These are phyloP conservation scores for Dothiorella sarmentorum DNA, from an alignment of 2,329 filamentous ascomycete genomes.

Conservation along the genomic window DNA sequence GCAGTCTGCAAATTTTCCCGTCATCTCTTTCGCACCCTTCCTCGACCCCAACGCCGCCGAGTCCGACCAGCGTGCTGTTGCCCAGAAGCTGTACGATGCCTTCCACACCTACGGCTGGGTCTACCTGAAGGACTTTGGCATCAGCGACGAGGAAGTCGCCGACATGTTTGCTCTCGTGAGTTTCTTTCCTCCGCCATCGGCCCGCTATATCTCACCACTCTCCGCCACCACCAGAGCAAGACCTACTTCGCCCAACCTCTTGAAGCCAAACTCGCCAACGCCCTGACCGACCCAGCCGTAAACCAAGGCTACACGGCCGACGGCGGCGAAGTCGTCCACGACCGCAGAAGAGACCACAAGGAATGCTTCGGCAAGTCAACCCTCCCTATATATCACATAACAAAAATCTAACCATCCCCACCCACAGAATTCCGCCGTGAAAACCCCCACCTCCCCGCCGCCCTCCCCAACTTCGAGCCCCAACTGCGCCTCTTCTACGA, in stretches of 20 bases:
- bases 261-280: slow-evolving; percentile 36
- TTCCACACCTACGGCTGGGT: slow-evolving; percentile 87
- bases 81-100: slow-evolving; percentile 69
- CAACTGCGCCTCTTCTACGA: slow-evolving; percentile 74
- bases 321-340: slow-evolving; percentile 41
- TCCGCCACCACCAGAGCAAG: slow-evolving; percentile 25
- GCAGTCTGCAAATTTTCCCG: slow-evolving; percentile 5
- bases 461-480: slow-evolving; percentile 54
- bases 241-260: slow-evolving; percentile 39
- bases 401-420: not conserved
- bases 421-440: slow-evolving; percentile 55
- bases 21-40: slow-evolving; percentile 9
- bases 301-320: slow-evolving; percentile 48
- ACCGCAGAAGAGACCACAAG: slow-evolving; percentile 45
- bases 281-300: slow-evolving; percentile 43
- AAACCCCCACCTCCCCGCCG: slow-evolving; percentile 52
- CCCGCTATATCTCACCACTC: not conserved
- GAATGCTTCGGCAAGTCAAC: slow-evolving; percentile 46
- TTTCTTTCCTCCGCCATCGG: not conserved
- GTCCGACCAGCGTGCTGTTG: slow-evolving; percentile 59
- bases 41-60: slow-evolving; percentile 4
- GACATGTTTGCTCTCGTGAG: slow-evolving; percentile 54
- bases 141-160: slow-evolving; percentile 57
- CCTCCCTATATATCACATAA: not conserved
- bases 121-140: slow-evolving; percentile 77